These are phyloP conservation scores for Hyparrhenia diplandra DNA, from an alignment of 176 grass and related monocot genomes.

Conservation along the genomic window DNA sequence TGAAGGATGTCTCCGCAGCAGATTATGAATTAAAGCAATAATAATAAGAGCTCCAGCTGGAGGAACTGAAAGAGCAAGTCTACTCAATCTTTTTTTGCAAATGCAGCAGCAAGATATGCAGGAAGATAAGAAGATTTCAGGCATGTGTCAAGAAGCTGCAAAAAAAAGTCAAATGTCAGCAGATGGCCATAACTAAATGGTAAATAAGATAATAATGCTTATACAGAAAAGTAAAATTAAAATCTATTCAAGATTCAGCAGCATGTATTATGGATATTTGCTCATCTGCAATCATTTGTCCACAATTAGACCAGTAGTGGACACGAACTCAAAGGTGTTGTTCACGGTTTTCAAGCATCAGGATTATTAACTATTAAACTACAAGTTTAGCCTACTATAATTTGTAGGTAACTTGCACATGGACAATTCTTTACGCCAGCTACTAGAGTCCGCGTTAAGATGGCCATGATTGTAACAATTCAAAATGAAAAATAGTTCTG, in stretches of 20 bases:
- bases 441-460: background rate
- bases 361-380: constrained; percentile 1
- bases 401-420: background rate
- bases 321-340: background rate
- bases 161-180: constrained; percentile 38
- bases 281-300: background rate
- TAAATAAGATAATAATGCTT: constrained; percentile 1
- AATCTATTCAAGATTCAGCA: background rate
- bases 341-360: background rate
- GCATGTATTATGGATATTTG: background rate
- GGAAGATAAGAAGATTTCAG: constrained; percentile 86
- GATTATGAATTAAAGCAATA: constrained; percentile 96
- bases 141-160: constrained; percentile 86
- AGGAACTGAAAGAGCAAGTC: constrained; percentile 74
- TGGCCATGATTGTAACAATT: background rate
- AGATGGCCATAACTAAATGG: background rate
- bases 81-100: constrained; percentile 96
- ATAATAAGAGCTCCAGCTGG: constrained; percentile 85
- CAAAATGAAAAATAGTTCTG: background rate
- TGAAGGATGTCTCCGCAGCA: constrained; percentile 79
- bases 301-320: background rate
- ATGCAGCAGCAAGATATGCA: constrained; percentile 88
- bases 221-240: background rate
- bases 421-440: background rate
- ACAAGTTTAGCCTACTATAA: background rate